These are phyloP conservation scores for Candida krabiensis DNA, from an alignment of 805 yeast species.

Conservation along the genomic window DNA sequence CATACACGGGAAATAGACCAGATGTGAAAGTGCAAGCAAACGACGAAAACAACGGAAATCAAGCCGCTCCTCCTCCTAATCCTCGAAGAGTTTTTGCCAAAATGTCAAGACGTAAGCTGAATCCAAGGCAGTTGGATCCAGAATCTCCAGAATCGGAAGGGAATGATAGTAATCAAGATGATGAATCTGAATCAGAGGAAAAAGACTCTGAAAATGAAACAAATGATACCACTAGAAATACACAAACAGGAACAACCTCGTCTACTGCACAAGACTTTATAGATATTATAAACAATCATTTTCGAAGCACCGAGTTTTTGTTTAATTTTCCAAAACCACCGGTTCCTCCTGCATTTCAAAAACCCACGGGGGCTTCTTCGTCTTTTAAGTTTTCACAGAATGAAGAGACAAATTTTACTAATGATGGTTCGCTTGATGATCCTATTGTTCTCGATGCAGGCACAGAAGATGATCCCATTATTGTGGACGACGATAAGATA, in stretches of 20 bases:
- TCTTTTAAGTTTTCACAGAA: neutral
- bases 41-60: neutral
- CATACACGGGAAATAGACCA: conserved; percentile 27
- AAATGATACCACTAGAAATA: neutral
- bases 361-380: neutral
- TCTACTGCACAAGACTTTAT: neutral
- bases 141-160: neutral
- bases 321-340: neutral
- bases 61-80: neutral
- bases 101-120: too few relatives aligned
- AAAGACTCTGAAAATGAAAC: neutral
- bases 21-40: conserved; percentile 9
- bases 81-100: too few relatives aligned
- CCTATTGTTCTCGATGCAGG: conserved; percentile 29
- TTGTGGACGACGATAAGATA: conserved; percentile 21
- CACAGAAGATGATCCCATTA: conserved; percentile 31
- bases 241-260: neutral
- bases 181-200: neutral
- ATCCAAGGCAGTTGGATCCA: too few relatives aligned
- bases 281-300: neutral
- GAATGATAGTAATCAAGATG: neutral
- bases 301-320: neutral
- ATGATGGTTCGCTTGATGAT: conserved; percentile 21
- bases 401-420: conserved; percentile 1
- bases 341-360: conserved; percentile 1